These are phyloP conservation scores for Pythium volutum DNA, from an alignment of 352 stramenopile species.

Conservation along the genomic window DNA sequence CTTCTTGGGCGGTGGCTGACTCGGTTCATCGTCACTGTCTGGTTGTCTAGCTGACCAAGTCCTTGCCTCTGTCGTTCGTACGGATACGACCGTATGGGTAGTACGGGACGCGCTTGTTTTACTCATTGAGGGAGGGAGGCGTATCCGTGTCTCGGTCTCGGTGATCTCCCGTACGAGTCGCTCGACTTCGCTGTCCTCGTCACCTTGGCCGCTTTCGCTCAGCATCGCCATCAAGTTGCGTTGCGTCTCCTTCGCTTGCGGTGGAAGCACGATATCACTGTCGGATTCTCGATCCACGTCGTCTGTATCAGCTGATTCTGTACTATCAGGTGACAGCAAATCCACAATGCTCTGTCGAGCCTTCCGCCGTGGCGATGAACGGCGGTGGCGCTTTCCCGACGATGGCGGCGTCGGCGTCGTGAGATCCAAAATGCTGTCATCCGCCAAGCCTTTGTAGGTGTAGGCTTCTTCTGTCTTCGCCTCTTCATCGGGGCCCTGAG, in stretches of 20 bases:
- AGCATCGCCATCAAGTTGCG: neutral
- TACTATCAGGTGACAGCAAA: constrained; percentile 34
- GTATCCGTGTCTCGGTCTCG: constrained; percentile 3
- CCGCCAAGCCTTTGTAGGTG: neutral
- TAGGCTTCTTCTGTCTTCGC: neutral
- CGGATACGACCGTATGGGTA: too few relatives aligned
- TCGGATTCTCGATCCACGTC: neutral
- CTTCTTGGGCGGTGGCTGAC: neutral
- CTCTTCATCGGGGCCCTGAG: neutral
- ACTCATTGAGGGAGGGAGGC: neutral
- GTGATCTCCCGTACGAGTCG: neutral
- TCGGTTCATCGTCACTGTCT: neutral
- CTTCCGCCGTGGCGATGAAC: neutral
- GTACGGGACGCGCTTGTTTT: neutral
- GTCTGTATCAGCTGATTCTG: constrained; percentile 2
- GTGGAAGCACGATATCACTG: neutral
- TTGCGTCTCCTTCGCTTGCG: neutral
- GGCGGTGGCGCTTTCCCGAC: neutral
- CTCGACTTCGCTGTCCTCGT: constrained; percentile 10
- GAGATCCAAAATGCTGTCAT: constrained; percentile 19
- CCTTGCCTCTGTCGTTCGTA: too few relatives aligned
- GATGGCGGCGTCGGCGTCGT: constrained; percentile 26
- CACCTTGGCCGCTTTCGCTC: neutral
- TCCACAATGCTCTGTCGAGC: constrained; percentile 37
- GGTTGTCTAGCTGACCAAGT: too few relatives aligned